Evolutionary conservation across 2,329 filamentous ascomycete species (phyloP).

Genomic region (Pseudocercospora fuligena): DNA sequence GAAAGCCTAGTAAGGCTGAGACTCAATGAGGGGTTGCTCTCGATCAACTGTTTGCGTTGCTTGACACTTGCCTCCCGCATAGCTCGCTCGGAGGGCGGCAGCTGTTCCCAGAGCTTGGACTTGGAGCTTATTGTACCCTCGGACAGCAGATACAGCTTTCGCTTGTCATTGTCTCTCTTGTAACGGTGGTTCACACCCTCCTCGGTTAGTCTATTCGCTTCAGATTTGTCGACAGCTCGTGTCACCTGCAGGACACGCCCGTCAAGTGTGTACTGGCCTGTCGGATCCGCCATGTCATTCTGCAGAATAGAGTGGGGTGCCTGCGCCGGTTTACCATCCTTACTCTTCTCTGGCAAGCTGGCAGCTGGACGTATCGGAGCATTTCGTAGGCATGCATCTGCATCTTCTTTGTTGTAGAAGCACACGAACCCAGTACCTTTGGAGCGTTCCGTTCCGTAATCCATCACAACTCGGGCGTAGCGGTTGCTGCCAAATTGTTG

Average conservation of each 20-base stretch:
- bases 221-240: conserved; percentile 80
- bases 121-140: conserved; percentile 83
- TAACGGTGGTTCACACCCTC: conserved; percentile 67
- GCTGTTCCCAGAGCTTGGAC: conserved; percentile 74
- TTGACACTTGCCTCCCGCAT: conserved; percentile 86
- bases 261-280: conserved; percentile 86
- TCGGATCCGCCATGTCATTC: conserved; percentile 79
- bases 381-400: conserved; percentile 72
- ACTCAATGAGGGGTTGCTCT: conserved; percentile 87
- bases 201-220: conserved; percentile 76
- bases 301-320: conserved; percentile 83
- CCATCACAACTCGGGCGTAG: conserved; percentile 90
- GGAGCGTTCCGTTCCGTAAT: conserved; percentile 81
- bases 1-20: conserved; percentile 88
- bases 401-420: conserved; percentile 79
- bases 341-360: conserved; percentile 34
- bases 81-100: conserved; percentile 79
- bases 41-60: conserved; percentile 87
- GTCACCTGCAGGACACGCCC: conserved; percentile 84
- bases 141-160: conserved; percentile 81
- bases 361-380: conserved; percentile 65
- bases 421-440: conserved; percentile 95
- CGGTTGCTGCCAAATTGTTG: conserved; percentile 83
- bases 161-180: conserved; percentile 81
- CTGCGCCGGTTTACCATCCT: conserved; percentile 33